phyloP scores from a whole-genome alignment of 495 filamentous ascomycete genomes.

The Aspergillus panamensis region DNA sequence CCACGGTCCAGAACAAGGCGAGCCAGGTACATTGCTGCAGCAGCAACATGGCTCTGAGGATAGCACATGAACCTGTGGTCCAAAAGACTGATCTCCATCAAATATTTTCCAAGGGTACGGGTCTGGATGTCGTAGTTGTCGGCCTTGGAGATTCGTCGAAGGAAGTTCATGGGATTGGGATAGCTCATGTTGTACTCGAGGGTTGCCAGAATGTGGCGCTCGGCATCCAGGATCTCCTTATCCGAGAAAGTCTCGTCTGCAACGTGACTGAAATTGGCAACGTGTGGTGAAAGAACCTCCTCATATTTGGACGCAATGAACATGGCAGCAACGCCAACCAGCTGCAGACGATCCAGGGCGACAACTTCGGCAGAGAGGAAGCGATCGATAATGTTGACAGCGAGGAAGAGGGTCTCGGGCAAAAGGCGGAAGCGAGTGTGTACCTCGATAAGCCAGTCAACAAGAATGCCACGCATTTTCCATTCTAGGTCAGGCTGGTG shows the following conservation, averaged over 20 bases:
- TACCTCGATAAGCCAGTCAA: slow-evolving; percentile 98
- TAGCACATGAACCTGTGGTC: slow-evolving; percentile 89
- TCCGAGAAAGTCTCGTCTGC: slow-evolving; percentile 97
- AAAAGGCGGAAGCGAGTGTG: slow-evolving; percentile 95
- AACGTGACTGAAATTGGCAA: slow-evolving; percentile 93
- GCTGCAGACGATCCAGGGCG: slow-evolving; percentile 87
- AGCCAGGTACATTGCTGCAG: slow-evolving; percentile 90
- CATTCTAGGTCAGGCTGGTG: slow-evolving; percentile 92
- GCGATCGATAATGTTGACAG: slow-evolving; percentile 96
- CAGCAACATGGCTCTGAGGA: slow-evolving; percentile 83
- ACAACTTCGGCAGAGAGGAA: slow-evolving; percentile 94
- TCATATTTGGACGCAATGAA: slow-evolving; percentile 99
- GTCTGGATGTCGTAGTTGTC: slow-evolving; percentile 98
- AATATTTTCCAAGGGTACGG: slow-evolving; percentile 92
- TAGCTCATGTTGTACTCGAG: slow-evolving; percentile 98
- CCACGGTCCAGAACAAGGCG: slow-evolving; percentile 85
- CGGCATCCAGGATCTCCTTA: slow-evolving; percentile 91
- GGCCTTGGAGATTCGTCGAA: slow-evolving; percentile 95
- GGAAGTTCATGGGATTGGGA: slow-evolving; percentile 99
- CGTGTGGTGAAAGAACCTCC: slow-evolving; percentile 93
- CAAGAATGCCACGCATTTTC: slow-evolving; percentile 96
- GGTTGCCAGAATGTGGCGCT: slow-evolving; percentile 84
- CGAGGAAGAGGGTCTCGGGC: slow-evolving; percentile 95
- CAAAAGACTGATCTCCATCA: slow-evolving; percentile 95
- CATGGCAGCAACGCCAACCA: slow-evolving; percentile 98